phyloP scores from a whole-genome alignment of 495 filamentous ascomycete species.

The Xylaria palmicola region DNA sequence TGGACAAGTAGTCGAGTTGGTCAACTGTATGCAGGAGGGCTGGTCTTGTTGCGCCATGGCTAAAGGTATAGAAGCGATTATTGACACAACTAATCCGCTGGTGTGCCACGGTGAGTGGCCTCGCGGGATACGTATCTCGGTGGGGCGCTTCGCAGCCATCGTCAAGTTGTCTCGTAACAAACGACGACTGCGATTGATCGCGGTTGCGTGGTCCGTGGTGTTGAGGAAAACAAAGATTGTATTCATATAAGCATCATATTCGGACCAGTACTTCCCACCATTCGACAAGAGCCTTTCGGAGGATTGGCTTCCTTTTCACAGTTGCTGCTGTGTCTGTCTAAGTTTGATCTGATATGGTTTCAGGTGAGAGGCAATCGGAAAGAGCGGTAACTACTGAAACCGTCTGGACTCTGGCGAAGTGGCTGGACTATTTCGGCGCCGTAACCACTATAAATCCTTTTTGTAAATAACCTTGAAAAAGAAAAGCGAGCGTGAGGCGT shows the following conservation, averaged over 20 bases:
- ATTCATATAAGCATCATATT: conserved; percentile 14
- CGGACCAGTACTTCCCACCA: neutral
- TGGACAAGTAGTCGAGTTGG: conserved; percentile 74
- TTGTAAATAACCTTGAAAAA: neutral
- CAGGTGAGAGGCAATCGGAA: neutral
- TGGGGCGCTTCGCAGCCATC: neutral
- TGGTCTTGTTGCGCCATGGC: conserved; percentile 31
- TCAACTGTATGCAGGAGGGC: conserved; percentile 69
- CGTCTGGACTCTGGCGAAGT: conserved; percentile 4
- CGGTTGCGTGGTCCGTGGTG: neutral
- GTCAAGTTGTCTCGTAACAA: neutral
- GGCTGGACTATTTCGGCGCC: conserved; percentile 1
- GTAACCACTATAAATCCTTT: neutral
- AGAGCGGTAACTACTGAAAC: neutral
- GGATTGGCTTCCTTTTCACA: neutral
- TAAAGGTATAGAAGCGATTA: conserved; percentile 32
- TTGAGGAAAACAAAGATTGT: neutral
- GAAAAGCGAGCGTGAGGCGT: conserved; percentile 5
- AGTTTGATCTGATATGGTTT: neutral
- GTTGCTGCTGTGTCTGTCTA: neutral
- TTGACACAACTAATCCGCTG: conserved; percentile 24
- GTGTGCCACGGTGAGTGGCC: conserved; percentile 12
- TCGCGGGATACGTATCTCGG: conserved; percentile 8
- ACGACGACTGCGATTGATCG: neutral
- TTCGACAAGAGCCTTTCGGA: neutral